Conservation (phyloP, 768 basidiomycete species). For the Serendipita sp. region DNA sequence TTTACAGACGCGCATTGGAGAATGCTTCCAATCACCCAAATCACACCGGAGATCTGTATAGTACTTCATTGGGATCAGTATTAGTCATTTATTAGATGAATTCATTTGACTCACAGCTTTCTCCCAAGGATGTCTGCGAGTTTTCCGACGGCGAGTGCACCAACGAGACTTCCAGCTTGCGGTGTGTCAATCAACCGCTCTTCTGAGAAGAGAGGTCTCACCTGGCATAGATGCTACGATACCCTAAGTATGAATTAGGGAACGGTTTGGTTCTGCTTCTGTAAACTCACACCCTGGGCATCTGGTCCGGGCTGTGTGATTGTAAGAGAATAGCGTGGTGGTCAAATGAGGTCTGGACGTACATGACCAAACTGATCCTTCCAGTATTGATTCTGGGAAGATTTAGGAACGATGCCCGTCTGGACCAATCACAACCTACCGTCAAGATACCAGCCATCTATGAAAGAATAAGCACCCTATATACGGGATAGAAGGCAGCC, state of each 20-base stretch:
- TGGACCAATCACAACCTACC: background rate
- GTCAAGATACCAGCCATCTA: conserved; percentile 4
- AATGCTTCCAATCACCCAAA: conserved; percentile 59
- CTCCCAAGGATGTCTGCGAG: conserved; percentile 52
- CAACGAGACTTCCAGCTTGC: conserved; percentile 36
- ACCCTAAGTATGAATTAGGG: background rate
- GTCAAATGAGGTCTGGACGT: background rate
- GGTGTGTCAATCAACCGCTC: background rate
- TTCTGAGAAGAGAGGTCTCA: conserved; percentile 14
- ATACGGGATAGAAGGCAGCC: background rate
- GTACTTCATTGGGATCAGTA: conserved; percentile 21
- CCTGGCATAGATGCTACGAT: conserved; percentile 67
- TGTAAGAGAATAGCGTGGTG: background rate
- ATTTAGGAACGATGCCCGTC: background rate
- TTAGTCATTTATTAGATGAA: background rate
- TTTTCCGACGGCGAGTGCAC: conserved; percentile 43
- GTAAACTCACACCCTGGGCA: conserved; percentile 30
- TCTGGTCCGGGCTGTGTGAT: background rate
- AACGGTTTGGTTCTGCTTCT: background rate
- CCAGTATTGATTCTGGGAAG: background rate
- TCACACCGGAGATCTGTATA: conserved; percentile 45
- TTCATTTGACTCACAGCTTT: conserved; percentile 17
- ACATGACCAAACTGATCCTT: background rate
- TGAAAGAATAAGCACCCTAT: background rate
- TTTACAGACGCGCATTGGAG: conserved; percentile 53